Percentiles rank a stretch among this genome's conserved stretches.
phyloP scores from a whole-genome alignment of 129 eudicot genomes.

The Sambucus nigra region DNA sequence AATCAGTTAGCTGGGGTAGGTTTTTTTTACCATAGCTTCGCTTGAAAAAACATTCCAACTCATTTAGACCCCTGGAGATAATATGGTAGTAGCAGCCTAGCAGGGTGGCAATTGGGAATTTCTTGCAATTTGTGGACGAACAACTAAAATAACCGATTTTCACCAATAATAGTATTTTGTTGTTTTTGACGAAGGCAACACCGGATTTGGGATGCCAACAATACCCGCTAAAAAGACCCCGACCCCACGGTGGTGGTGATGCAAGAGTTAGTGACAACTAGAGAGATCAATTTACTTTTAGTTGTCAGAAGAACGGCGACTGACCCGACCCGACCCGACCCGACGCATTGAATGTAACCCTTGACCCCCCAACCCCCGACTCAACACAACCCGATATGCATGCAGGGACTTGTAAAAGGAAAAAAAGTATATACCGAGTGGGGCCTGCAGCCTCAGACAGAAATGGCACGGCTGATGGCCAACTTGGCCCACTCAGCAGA shows the following conservation, averaged over 20 bases:
- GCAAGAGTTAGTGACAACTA: constrained; percentile 70
- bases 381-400: constrained; percentile 82
- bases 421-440: constrained; percentile 39
- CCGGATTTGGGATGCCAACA: too few species aligned
- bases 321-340: too few species aligned
- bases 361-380: constrained; percentile 58
- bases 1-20: background rate
- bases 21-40: background rate
- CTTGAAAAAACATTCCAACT: too few species aligned
- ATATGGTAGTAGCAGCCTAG: too few species aligned
- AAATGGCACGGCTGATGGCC: constrained; percentile 77
- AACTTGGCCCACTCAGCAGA: constrained; percentile 97
- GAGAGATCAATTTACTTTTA: constrained; percentile 33
- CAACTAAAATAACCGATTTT: constrained; percentile 3
- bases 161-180: too few species aligned
- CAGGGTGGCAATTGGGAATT: too few species aligned
- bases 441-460: constrained; percentile 68
- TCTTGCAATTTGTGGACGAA: too few species aligned
- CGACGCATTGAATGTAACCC: constrained; percentile 56
- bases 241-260: constrained; percentile 44
- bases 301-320: constrained; percentile 45
- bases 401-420: constrained; percentile 59
- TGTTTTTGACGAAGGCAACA: too few species aligned
- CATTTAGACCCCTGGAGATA: too few species aligned
- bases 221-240: background rate